Evolutionary conservation across 2,329 filamentous ascomycete genomes (phyloP).

Genomic region (Paraconiothyrium sp.): DNA sequence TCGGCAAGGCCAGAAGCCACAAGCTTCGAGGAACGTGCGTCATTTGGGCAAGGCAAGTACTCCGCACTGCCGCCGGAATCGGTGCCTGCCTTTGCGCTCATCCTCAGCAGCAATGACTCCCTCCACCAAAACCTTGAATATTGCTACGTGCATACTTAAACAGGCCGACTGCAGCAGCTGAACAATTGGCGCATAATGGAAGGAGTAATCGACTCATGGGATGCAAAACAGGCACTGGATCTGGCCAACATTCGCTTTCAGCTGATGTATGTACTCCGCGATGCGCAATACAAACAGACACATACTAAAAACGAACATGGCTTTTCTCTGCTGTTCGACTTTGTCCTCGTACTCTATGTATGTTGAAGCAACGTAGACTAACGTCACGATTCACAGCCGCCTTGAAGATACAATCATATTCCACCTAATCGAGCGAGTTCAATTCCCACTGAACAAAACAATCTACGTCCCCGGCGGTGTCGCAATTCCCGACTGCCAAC

Average conservation of each 20-base stretch:
- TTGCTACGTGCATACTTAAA: neutral
- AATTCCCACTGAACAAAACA: slow-evolving; percentile 89
- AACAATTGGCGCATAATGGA: slow-evolving; percentile 71
- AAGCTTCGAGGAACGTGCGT: slow-evolving; percentile 10
- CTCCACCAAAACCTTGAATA: slow-evolving; percentile 2
- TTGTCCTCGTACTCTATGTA: neutral
- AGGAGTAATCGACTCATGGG: slow-evolving; percentile 84
- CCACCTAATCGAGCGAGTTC: slow-evolving; percentile 95
- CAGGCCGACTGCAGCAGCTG: neutral
- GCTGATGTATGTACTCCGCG: slow-evolving; percentile 73
- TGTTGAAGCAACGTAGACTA: neutral
- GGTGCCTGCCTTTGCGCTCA: slow-evolving; percentile 7
- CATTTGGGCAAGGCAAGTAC: slow-evolving; percentile 3
- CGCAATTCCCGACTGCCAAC: slow-evolving; percentile 73
- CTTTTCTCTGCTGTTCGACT: neutral
- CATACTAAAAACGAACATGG: too few relatives aligned
- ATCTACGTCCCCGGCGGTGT: slow-evolving; percentile 88
- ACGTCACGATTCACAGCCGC: slow-evolving; percentile 67
- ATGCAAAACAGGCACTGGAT: slow-evolving; percentile 86
- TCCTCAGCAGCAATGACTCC: slow-evolving; percentile 17
- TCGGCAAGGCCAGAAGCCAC: slow-evolving; percentile 13
- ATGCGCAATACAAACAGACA: neutral
- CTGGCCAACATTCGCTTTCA: slow-evolving; percentile 92
- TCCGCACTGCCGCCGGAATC: slow-evolving; percentile 15
- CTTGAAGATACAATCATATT: slow-evolving; percentile 98